A percentile compares a stretch with the other conserved stretches of the same genome.
These are phyloP conservation scores for Dendrocalamus sinicus DNA, from an alignment of 176 grass and related monocot genomes.

Conservation along the genomic window DNA sequence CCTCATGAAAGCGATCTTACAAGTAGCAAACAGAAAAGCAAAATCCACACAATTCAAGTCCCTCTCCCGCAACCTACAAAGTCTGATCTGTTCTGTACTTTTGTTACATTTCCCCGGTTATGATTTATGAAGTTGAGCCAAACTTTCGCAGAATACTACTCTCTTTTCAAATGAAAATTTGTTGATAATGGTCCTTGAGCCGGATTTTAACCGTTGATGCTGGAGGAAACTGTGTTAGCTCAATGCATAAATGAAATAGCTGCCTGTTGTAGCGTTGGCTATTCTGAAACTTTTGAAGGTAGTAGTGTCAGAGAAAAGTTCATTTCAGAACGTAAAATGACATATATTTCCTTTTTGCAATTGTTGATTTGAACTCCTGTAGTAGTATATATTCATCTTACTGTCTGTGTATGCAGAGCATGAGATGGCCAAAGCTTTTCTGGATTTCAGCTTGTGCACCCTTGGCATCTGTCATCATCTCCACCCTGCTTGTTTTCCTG, in stretches of 20 bases:
- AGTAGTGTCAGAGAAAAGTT: neutral
- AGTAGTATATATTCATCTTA: neutral
- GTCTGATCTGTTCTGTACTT: neutral
- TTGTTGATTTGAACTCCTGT: neutral
- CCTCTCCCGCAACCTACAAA: neutral
- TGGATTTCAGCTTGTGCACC: slow-evolving; percentile 92
- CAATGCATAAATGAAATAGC: neutral
- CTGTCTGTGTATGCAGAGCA: slow-evolving; percentile 51
- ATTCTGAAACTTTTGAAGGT: neutral
- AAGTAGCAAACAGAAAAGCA: neutral
- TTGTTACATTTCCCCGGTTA: neutral
- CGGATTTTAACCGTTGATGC: neutral
- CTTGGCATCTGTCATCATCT: slow-evolving; percentile 74
- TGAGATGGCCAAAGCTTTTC: slow-evolving; percentile 76
- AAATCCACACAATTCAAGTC: neutral
- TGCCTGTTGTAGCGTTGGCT: neutral
- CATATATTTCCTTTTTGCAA: neutral
- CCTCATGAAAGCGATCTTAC: neutral
- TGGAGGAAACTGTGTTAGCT: neutral
- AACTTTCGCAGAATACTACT: neutral
- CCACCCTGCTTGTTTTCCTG: slow-evolving; percentile 85
- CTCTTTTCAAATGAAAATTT: neutral
- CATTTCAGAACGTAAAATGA: neutral
- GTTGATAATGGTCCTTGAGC: neutral
- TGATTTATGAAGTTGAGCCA: neutral